Evolutionary conservation across 768 basidiomycete species (phyloP), one percentile per base, ranked within the genome.

Genomic region (Boletellus sp.): DNA sequence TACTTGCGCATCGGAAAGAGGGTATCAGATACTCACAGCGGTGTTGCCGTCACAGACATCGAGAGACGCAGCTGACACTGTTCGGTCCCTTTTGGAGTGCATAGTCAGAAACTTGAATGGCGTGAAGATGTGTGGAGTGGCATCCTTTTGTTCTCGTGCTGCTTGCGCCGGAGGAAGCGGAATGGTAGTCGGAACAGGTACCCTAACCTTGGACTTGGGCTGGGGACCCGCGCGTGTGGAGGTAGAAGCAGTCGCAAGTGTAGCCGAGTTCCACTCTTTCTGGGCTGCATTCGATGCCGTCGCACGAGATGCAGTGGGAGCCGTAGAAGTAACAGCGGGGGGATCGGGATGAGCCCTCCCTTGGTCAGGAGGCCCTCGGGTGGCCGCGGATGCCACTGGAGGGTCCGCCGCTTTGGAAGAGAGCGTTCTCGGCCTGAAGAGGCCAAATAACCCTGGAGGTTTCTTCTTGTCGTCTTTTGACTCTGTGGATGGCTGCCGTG

Each of bases 21-120:
- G 16, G 12, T 20, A 45, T 3, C n/a, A 22, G 9, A 34, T 32
- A 61, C 85, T 68, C 66, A 90, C 89, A 42, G 85, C 84, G 47
- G 87, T 88, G 26, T 68, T 70, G 33, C 89, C 89, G 59, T 90
- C 81, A 56, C 82, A 78, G 22, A 87, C 89, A 63, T 91, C 89
- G 28, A 87, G 72, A 36, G 89, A 91, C 31, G 82, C 83, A 33
- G 79, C 76, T 15, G 89, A 90, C 36, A 90, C 72, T 7, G 84
- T 83, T 28, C 83, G 79, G 62, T 83, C 75, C 58, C 79, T 74
- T 60, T 78, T 83, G 34, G 73, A 73, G 39, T 65, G 52, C 63
- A 65, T 64, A 20, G 70, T 71, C 55, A 87, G 55, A 58, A 87
- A 76, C 38, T 80, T 79, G 66, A 87, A 85, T 1, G 85, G 79